Conservation (phyloP, 2,329 filamentous ascomycete genomes). For the Fusarium zealandicum region DNA sequence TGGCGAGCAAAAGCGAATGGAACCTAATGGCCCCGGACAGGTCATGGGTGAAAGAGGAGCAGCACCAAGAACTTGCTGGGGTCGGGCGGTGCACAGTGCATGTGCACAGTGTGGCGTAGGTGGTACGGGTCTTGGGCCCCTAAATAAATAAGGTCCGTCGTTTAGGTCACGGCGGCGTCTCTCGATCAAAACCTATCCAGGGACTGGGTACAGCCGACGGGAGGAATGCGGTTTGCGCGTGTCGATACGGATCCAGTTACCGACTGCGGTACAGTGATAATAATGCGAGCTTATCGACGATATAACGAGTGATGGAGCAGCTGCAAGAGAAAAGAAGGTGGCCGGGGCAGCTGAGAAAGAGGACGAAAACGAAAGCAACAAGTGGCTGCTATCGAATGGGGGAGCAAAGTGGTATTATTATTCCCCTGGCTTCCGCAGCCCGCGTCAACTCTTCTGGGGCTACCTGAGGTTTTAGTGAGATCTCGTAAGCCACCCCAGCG, state of each 20-base stretch:
- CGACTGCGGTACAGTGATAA: conserved; percentile 4
- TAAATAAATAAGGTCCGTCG: conserved; percentile 1
- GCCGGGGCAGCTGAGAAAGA: background rate
- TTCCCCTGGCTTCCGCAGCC: conserved; percentile 22
- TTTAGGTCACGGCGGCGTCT: too few species aligned
- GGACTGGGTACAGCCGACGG: conserved; percentile 10
- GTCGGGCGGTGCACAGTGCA: conserved; percentile 37
- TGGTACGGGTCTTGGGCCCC: conserved; percentile 9
- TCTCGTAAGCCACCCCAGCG: conserved; percentile 31
- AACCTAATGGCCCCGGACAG: conserved; percentile 5
- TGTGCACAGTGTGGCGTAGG: conserved; percentile 21
- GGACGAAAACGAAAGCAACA: conserved; percentile 15
- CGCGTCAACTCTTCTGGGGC: conserved; percentile 14
- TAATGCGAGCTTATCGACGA: conserved; percentile 1
- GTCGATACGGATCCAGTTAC: too few species aligned
- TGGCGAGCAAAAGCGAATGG: conserved; percentile 20
- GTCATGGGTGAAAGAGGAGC: conserved; percentile 25
- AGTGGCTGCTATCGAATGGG: conserved; percentile 11
- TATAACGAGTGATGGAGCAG: conserved; percentile 3
- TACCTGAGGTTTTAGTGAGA: conserved; percentile 36
- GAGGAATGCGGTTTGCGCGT: conserved; percentile 24
- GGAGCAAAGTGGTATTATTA: conserved; percentile 29
- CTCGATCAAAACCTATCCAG: too few species aligned
- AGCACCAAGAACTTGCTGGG: conserved; percentile 14
- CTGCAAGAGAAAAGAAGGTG: background rate